A percentile compares a stretch with the other conserved stretches of the same genome.
Conservation (phyloP, 2,329 filamentous ascomycete species). For the Rachicladosporium sp. region DNA sequence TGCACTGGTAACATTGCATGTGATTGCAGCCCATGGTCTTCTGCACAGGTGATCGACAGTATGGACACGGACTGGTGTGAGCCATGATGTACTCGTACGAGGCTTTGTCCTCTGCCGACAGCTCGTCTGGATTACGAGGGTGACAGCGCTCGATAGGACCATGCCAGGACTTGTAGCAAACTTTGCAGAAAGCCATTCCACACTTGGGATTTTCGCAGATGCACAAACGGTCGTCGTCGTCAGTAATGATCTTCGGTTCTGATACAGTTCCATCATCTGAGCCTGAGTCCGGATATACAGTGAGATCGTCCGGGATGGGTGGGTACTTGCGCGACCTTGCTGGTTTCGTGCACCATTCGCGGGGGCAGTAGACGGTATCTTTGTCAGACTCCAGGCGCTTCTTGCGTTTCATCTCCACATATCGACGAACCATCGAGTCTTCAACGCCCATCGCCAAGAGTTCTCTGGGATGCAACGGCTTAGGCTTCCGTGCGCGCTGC, state of each 20-base stretch:
- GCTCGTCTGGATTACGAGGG: conserved; percentile 53
- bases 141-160: conserved; percentile 69
- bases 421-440: conserved; percentile 66
- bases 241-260: conserved; percentile 6
- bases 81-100: conserved; percentile 70
- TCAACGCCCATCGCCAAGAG: conserved; percentile 43
- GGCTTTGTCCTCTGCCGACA: conserved; percentile 74
- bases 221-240: conserved; percentile 51
- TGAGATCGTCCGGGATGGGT: conserved; percentile 31
- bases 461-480: conserved; percentile 68
- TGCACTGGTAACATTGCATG: conserved; percentile 85
- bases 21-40: conserved; percentile 88
- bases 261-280: neutral
- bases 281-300: conserved; percentile 23
- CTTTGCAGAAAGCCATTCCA: conserved; percentile 71
- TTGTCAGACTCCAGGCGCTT: conserved; percentile 85
- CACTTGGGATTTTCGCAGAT: conserved; percentile 91
- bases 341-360: conserved; percentile 83
- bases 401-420: conserved; percentile 83
- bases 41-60: conserved; percentile 70
- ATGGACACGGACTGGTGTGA: conserved; percentile 80
- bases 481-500: conserved; percentile 40
- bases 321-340: conserved; percentile 47
- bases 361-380: conserved; percentile 81
- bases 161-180: conserved; percentile 78